Conservation (phyloP, 164 flowering plant genomes). For the Piper longum region DNA sequence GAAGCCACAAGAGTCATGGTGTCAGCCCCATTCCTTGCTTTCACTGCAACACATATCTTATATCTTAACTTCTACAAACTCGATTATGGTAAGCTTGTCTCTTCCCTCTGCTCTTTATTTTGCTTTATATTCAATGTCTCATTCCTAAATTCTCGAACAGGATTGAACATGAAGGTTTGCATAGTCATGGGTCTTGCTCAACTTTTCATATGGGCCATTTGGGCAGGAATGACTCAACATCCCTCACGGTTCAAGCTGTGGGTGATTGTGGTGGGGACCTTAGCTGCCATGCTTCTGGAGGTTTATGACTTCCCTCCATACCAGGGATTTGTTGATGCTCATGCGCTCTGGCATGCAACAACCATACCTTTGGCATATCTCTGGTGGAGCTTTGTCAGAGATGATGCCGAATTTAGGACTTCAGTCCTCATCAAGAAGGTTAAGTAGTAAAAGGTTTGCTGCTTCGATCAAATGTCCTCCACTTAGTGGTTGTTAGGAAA, state of each 20-base stretch:
- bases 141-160: conserved; percentile 20
- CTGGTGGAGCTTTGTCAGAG: no score
- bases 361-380: conserved; percentile 18
- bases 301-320: conserved; percentile 74
- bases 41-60: conserved; percentile 74
- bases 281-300: conserved; percentile 16
- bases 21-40: conserved; percentile 74
- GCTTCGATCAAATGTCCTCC: no score
- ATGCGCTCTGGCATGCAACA: conserved; percentile 68
- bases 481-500: no score
- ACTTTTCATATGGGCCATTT: conserved; percentile 60
- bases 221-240: conserved; percentile 54
- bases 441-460: no score
- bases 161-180: conserved; percentile 65
- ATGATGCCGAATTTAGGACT: no score
- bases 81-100: conserved; percentile 45
- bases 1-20: conserved; percentile 8
- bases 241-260: conserved; percentile 84
- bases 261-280: conserved; percentile 48
- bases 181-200: conserved; percentile 38
- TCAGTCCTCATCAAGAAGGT: no score
- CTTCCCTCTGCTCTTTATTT: neutral
- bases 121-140: neutral
- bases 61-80: conserved; percentile 66
- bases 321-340: conserved; percentile 62